phyloP scores from a whole-genome alignment of 371 early-diverging fungal genomes.

The Aphelidium insulamus region DNA sequence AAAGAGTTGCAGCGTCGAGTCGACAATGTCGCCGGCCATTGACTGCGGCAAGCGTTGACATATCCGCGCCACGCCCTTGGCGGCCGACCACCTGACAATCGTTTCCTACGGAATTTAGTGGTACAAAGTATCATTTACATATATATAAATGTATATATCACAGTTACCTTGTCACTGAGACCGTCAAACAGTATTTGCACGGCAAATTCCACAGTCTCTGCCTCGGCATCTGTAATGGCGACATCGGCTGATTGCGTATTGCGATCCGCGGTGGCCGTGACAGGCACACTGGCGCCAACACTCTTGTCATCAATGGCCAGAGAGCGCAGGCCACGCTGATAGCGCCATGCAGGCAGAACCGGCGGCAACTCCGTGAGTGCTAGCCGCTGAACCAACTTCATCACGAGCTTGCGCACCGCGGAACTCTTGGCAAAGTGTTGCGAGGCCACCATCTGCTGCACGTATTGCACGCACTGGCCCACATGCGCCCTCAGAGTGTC shows the following conservation, averaged over 20 bases:
- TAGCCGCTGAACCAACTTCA: conserved; percentile 60
- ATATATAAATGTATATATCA: conserved; percentile 1
- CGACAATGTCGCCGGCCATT: conserved; percentile 58
- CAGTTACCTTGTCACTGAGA: conserved; percentile 44
- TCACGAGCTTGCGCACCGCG: conserved; percentile 47
- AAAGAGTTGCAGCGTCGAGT: conserved; percentile 45
- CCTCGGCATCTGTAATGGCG: conserved; percentile 7
- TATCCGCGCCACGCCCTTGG: conserved; percentile 81
- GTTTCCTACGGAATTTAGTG: conserved; percentile 38
- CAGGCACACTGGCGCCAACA: neutral
- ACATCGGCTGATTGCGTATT: neutral
- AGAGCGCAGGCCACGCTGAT: conserved; percentile 22
- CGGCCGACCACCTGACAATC: conserved; percentile 83
- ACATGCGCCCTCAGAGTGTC: conserved; percentile 24
- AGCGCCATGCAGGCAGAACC: conserved; percentile 50
- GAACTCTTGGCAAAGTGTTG: conserved; percentile 29
- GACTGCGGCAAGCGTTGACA: conserved; percentile 51
- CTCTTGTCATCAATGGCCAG: neutral
- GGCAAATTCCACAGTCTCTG: conserved; percentile 15
- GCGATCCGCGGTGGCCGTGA: neutral
- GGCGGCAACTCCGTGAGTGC: conserved; percentile 49
- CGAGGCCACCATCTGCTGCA: conserved; percentile 13
- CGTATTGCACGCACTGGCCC: conserved; percentile 32
- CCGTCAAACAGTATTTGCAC: conserved; percentile 44
- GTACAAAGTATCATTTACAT: neutral